phyloP scores from a whole-genome alignment of 345 rosid genomes.

The Hibiscus trionum region DNA sequence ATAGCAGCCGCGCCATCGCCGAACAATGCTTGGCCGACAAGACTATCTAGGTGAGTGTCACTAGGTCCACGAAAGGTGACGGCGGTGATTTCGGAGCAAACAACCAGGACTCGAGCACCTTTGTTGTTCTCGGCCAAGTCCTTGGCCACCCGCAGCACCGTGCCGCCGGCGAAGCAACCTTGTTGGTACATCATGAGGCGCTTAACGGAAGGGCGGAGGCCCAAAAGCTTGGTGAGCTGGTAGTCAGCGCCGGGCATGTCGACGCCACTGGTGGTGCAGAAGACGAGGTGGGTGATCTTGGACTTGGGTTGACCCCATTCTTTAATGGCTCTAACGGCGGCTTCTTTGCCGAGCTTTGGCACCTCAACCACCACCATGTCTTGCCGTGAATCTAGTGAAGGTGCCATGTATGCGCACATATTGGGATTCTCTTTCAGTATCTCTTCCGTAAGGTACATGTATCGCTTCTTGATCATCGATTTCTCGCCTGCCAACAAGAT shows the following conservation, averaged over 20 bases:
- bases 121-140: neutral
- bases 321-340: neutral
- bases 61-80: neutral
- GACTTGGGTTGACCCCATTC: neutral
- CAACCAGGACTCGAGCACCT: neutral
- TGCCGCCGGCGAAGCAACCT: neutral
- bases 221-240: neutral
- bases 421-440: neutral
- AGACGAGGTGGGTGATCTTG: neutral
- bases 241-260: neutral
- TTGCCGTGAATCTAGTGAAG: neutral
- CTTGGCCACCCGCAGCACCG: neutral
- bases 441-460: neutral
- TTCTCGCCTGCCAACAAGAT: neutral
- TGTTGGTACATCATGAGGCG: neutral
- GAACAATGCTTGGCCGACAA: neutral
- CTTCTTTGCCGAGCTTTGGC: neutral
- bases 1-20: neutral
- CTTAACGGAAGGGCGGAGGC: neutral
- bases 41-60: neutral
- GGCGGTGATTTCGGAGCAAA: neutral
- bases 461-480: neutral
- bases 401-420: neutral
- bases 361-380: neutral
- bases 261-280: neutral